Percentiles rank a stretch among this genome's conserved stretches.
phyloP scores from a whole-genome alignment of 257 asterid genomes.

The Cruciata laevipes region DNA sequence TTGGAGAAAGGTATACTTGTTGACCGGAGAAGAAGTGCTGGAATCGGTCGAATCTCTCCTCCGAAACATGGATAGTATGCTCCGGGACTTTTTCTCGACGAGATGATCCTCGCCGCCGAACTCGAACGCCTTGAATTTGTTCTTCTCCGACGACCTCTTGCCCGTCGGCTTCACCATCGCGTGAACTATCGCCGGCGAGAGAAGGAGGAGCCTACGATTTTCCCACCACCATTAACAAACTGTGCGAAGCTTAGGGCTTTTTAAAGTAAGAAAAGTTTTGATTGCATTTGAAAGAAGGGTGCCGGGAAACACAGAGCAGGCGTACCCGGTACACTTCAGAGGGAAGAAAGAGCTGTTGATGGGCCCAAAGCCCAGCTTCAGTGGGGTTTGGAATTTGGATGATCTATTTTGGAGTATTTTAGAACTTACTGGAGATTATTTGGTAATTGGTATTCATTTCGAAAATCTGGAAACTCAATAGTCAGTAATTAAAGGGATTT shows the following conservation, averaged over 20 bases:
- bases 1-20: slow-evolving; percentile 48
- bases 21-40: slow-evolving; percentile 17
- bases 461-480: too few species aligned
- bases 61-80: slow-evolving; percentile 26
- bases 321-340: neutral
- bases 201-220: neutral
- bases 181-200: neutral
- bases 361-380: neutral
- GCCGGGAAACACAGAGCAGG: neutral
- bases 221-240: neutral
- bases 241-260: neutral
- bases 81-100: slow-evolving; percentile 33
- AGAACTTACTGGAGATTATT: too few species aligned
- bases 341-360: neutral
- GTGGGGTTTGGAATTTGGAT: neutral
- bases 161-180: slow-evolving; percentile 24
- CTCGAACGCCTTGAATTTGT: slow-evolving; percentile 39
- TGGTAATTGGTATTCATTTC: too few species aligned
- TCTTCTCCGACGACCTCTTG: slow-evolving; percentile 7
- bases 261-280: neutral
- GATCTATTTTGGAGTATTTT: too few species aligned
- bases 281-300: neutral
- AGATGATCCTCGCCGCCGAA: slow-evolving; percentile 40
- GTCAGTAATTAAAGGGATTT: too few species aligned
- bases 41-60: slow-evolving; percentile 21